Conservation (phyloP, 1,284 basidiomycete species). For the Microbotryum silenes-acaulis region DNA sequence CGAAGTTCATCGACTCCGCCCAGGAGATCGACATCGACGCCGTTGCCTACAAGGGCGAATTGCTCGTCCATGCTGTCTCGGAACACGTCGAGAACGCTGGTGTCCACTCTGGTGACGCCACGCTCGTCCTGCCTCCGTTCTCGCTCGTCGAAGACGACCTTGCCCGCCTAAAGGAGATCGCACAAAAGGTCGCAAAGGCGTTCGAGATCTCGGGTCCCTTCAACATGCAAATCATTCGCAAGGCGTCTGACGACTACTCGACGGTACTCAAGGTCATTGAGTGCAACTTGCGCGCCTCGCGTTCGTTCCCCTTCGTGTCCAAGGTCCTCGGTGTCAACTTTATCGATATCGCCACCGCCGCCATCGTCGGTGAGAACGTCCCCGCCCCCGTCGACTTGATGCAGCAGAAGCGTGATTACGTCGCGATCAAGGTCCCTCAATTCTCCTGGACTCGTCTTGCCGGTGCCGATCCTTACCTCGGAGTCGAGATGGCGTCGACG, state of each 20-base stretch:
- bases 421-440: constrained; percentile 94
- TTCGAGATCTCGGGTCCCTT: constrained; percentile 97
- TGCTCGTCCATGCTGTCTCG: constrained; percentile 99
- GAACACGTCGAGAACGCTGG: constrained; percentile 99
- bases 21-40: constrained; percentile 99
- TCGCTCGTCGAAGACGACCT: constrained; percentile 96
- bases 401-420: constrained; percentile 82
- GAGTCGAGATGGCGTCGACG: constrained; percentile 97
- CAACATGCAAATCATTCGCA: constrained; percentile 99
- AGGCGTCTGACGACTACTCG: constrained; percentile 77
- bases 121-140: constrained; percentile 93
- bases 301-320: constrained; percentile 98
- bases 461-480: constrained; percentile 93
- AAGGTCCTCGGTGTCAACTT: constrained; percentile 97
- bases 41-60: constrained; percentile 89
- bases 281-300: constrained; percentile 93
- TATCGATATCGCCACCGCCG: constrained; percentile 86
- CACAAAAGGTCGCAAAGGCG: constrained; percentile 94
- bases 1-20: constrained; percentile 97
- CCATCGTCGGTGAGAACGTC: constrained; percentile 81
- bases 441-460: constrained; percentile 95
- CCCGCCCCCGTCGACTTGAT: constrained; percentile 92
- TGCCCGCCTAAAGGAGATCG: constrained; percentile 90
- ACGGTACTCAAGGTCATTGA: constrained; percentile 96
- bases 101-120: constrained; percentile 95